Base-by-base conservation (phyloP, 2,329 filamentous ascomycete genomes). In the Metarhizium brunneum region DNA sequence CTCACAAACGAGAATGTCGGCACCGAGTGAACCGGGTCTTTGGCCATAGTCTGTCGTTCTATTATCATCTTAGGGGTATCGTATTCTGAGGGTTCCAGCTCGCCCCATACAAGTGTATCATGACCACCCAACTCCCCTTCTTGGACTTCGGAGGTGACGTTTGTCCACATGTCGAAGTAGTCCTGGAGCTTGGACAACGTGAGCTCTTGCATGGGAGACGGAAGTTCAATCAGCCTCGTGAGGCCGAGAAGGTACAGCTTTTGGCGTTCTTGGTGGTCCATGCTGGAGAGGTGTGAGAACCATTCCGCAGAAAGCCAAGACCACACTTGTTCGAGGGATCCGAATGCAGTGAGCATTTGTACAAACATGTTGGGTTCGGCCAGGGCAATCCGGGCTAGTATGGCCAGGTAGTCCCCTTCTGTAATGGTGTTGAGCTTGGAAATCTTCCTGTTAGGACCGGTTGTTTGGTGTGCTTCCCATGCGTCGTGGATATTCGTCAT, bases 371-470 rank as follows among this genome's bases (percentile, higher is more conserved):
- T 71, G 1, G 92, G 89, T 42, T 87, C 87, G 1, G 85, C 84
- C 2, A 95, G 73, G 0, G 86, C 82, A 16, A 97, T 79, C 1
- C 92, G 86, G 2, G 90, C 86, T 2, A 99, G 77, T 2, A 97
- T 84, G 4, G 84, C 82, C 65, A 95, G 87, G 68, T 95, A 96
- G 66, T 96, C 89, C 0, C 88, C 88, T 65, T 96, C 85, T 1
- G 88, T 85, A 11, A 91, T 79, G 13, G 85, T 83, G 62, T 87
- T 86, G 38, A 96, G 81, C 35, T 83, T 81, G 45, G 85, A 81
- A 20, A 82, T 77, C 61, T 81, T 87, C 30, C 81, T 80, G 64
- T 89, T 88, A 0, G 92, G 92, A 0, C 94, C 92, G 0, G 88
- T 88, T 0, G 88, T 90, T 67, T 95, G 86, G 63, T 88, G 86